phyloP scores from a whole-genome alignment of 2,329 filamentous ascomycete genomes.

The Epichloe coenophiala region DNA sequence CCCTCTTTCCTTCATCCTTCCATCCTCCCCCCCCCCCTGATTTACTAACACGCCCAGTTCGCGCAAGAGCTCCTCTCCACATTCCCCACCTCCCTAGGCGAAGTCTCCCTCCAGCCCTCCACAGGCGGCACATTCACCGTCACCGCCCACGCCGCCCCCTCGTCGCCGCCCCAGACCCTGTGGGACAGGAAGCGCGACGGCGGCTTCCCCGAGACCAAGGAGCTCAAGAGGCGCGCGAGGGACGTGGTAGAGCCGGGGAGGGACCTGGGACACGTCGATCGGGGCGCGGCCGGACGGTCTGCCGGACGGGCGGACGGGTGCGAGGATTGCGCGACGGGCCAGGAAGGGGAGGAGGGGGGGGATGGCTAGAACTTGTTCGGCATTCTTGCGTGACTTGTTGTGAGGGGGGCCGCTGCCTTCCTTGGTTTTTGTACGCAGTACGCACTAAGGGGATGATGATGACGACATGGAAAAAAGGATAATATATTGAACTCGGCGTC shows the following conservation, averaged over 20 bases:
- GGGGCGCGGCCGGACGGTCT: slow-evolving; percentile 12
- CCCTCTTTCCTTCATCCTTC: too few relatives aligned
- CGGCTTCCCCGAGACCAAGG: slow-evolving; percentile 84
- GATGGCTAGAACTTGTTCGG: not conserved
- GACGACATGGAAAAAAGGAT: too few relatives aligned
- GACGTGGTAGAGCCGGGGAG: slow-evolving; percentile 69
- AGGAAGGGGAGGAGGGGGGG: too few relatives aligned
- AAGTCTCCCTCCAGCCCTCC: slow-evolving; percentile 73
- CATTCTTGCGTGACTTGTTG: too few relatives aligned
- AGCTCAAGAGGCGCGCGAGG: slow-evolving; percentile 71
- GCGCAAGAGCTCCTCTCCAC: slow-evolving; percentile 92
- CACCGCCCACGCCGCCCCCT: slow-evolving; percentile 22
- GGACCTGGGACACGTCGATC: slow-evolving; percentile 72
- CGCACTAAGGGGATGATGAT: too few relatives aligned
- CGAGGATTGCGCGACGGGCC: not conserved
- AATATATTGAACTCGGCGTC: too few relatives aligned
- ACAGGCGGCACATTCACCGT: slow-evolving; percentile 78
- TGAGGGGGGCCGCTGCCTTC: too few relatives aligned
- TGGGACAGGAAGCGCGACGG: slow-evolving; percentile 84
- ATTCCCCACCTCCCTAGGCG: slow-evolving; percentile 66
- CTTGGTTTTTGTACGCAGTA: too few relatives aligned
- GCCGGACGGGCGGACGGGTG: not conserved
- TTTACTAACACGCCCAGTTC: slow-evolving; percentile 37
- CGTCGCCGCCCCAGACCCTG: slow-evolving; percentile 23
- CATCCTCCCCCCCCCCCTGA: too few relatives aligned